Evolutionary conservation across 2,329 filamentous ascomycete species (phyloP).

Genomic region (Huntiella savannae): DNA sequence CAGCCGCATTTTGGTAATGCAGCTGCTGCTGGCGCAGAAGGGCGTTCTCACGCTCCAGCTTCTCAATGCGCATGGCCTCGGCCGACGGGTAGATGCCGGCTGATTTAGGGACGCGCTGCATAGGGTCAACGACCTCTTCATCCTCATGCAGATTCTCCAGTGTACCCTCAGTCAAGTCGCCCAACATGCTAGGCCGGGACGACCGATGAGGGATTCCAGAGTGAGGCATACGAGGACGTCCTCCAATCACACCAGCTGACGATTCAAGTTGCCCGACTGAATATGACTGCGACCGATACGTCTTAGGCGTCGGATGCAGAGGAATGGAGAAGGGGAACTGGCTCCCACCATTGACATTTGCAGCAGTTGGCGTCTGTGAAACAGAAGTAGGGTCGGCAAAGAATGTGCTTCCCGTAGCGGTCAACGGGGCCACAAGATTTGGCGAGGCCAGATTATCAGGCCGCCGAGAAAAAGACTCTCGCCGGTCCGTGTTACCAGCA

Average conservation of each 20-base stretch:
- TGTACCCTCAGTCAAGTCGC: conserved; percentile 48
- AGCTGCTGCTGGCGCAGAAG: conserved; percentile 36
- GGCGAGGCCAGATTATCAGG: conserved; percentile 59
- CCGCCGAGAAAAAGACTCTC: conserved; percentile 55
- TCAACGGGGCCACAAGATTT: conserved; percentile 38
- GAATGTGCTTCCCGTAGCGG: conserved; percentile 26
- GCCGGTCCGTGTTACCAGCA: conserved; percentile 33
- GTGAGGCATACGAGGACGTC: conserved; percentile 32
- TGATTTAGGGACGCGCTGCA: conserved; percentile 20
- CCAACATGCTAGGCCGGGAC: conserved; percentile 59
- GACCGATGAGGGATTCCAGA: conserved; percentile 62
- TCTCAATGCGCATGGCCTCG: conserved; percentile 44
- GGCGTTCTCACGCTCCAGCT: conserved; percentile 42
- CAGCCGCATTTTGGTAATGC: conserved; percentile 29
- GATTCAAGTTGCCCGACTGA: conserved; percentile 79
- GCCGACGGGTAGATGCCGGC: conserved; percentile 26
- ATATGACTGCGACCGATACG: conserved; percentile 88
- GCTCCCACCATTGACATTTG: conserved; percentile 34
- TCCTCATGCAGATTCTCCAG: conserved; percentile 53
- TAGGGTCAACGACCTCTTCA: conserved; percentile 41
- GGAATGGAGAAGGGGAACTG: conserved; percentile 78
- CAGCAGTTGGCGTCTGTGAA: conserved; percentile 30
- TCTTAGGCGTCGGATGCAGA: conserved; percentile 76
- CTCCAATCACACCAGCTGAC: conserved; percentile 28
- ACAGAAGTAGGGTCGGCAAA: conserved; percentile 26